These are phyloP conservation scores for Phoma sp. DNA, from an alignment of 2,329 filamentous ascomycete species.

Conservation along the genomic window DNA sequence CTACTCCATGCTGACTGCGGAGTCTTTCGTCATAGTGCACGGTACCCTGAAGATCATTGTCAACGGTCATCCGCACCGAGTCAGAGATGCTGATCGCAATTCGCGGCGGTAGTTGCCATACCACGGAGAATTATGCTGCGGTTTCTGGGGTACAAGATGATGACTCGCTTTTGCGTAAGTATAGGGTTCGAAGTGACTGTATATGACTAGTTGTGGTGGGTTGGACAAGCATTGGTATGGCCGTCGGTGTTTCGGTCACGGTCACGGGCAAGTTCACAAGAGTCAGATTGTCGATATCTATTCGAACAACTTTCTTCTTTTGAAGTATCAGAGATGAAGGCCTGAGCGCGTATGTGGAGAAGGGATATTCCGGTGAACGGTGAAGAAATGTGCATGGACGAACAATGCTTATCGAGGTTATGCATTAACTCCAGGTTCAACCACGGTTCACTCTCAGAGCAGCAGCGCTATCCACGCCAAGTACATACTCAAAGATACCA, in stretches of 20 bases:
- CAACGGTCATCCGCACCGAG: background rate
- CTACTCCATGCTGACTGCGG: background rate
- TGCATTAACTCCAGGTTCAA: no score
- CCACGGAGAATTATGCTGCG: background rate
- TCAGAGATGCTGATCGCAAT: conserved; percentile 4
- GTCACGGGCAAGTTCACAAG: background rate
- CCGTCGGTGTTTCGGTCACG: background rate
- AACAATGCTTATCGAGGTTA: no score
- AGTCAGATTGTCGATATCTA: background rate
- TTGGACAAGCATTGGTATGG: no score
- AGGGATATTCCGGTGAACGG: no score
- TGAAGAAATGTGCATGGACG: no score
- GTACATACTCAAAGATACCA: no score
- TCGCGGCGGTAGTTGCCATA: background rate
- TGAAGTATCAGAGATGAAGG: no score
- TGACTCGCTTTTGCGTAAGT: background rate
- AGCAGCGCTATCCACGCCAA: no score
- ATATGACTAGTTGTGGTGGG: background rate
- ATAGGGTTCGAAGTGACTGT: background rate
- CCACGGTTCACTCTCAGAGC: no score
- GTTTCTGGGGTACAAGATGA: conserved; percentile 1
- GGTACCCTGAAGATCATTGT: conserved; percentile 2
- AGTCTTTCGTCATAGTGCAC: background rate
- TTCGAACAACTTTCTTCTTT: no score
- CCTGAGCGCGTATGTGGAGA: no score